These are phyloP conservation scores for Aspergillus affinis DNA, from an alignment of 495 filamentous ascomycete species.

Conservation along the genomic window DNA sequence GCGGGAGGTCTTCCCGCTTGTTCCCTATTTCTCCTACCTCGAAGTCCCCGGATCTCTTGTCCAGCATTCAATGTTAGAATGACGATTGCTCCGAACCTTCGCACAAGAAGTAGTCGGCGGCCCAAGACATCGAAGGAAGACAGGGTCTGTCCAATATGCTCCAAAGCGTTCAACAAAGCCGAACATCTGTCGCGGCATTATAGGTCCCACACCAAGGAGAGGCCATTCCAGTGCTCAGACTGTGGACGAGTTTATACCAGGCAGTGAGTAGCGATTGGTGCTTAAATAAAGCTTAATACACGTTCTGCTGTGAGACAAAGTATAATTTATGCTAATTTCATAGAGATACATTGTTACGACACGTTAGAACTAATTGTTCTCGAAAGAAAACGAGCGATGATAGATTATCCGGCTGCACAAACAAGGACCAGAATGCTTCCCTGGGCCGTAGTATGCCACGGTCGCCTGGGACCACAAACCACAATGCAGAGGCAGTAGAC, in stretches of 20 bases:
- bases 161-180: not conserved
- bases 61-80: not conserved
- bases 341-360: constrained; percentile 26
- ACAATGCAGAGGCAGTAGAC: no score
- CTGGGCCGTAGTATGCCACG: constrained; percentile 9
- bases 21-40: no score
- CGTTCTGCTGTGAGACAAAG: not conserved
- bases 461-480: no score
- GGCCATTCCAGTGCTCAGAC: not conserved
- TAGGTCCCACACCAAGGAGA: not conserved
- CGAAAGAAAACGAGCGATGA: not conserved
- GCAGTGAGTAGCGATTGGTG: not conserved
- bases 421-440: not conserved
- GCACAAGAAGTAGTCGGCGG: not conserved
- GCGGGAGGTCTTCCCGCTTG: no score
- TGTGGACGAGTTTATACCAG: not conserved
- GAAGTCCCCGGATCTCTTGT: no score
- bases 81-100: not conserved
- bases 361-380: constrained; percentile 17
- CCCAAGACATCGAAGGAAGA: not conserved
- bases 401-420: not conserved
- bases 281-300: no score
- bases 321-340: not conserved
- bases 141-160: not conserved
- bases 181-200: not conserved